phyloP scores from a whole-genome alignment of 768 basidiomycete genomes.

The Panus rudis region DNA sequence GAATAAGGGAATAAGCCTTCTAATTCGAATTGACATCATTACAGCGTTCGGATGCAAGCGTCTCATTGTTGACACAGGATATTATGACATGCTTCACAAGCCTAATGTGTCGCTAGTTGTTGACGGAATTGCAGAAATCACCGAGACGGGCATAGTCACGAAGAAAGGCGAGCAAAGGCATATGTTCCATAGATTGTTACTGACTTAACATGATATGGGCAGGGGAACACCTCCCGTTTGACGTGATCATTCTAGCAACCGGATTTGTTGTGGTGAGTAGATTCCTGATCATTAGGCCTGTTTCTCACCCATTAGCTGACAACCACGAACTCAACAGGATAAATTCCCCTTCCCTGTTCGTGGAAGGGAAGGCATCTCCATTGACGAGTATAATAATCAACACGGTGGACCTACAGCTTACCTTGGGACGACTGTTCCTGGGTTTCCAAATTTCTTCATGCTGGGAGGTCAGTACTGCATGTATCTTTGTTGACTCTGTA shows the following conservation, averaged over 20 bases:
- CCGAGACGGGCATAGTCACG: slow-evolving; percentile 17
- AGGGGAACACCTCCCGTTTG: slow-evolving; percentile 26
- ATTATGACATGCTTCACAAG: slow-evolving; percentile 21
- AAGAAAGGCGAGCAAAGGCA: slow-evolving; percentile 18
- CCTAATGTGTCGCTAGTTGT: slow-evolving; percentile 23
- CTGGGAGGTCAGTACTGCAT: slow-evolving; percentile 19
- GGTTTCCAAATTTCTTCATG: slow-evolving; percentile 31
- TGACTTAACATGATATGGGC: not conserved
- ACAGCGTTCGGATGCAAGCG: slow-evolving; percentile 22
- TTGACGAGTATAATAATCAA: slow-evolving; percentile 22
- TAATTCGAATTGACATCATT: not conserved
- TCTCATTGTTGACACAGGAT: slow-evolving; percentile 26
- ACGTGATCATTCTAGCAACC: slow-evolving; percentile 28
- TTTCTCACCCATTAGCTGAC: not conserved
- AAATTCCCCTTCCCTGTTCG: slow-evolving; percentile 9
- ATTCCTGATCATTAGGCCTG: not conserved
- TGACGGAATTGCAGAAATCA: slow-evolving; percentile 15
- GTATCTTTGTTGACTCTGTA: not conserved
- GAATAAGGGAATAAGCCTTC: not conserved
- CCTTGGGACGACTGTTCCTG: slow-evolving; percentile 25
- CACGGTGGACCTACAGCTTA: slow-evolving; percentile 30
- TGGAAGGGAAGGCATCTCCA: slow-evolving; percentile 17
- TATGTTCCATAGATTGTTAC: not conserved
- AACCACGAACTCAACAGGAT: slow-evolving; percentile 5
- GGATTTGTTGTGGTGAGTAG: slow-evolving; percentile 24